phyloP scores from a whole-genome alignment of 306 rosid species.

The Rosa chinensis region DNA sequence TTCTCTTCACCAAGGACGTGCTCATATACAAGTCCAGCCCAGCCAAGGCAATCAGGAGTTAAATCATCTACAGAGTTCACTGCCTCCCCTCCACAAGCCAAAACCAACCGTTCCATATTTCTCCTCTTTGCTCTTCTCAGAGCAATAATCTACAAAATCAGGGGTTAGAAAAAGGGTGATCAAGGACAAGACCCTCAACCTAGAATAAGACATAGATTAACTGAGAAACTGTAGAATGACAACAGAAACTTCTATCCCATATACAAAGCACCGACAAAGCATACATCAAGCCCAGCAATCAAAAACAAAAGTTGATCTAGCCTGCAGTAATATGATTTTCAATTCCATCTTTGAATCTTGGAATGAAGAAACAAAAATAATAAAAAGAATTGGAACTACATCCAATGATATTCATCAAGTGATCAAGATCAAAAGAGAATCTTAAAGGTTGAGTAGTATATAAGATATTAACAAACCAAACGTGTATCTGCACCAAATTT shows the following conservation, averaged over 20 bases:
- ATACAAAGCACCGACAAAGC: background rate
- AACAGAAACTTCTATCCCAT: background rate
- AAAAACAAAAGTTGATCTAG: background rate
- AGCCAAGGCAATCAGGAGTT: too few relatives aligned
- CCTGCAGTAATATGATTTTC: background rate
- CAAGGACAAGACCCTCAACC: too few relatives aligned
- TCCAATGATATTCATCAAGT: background rate
- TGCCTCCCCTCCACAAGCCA: too few relatives aligned
- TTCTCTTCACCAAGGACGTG: too few relatives aligned
- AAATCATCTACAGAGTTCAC: too few relatives aligned
- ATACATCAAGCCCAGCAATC: background rate
- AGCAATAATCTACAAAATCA: too few relatives aligned
- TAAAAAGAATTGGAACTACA: background rate
- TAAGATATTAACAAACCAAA: constrained; percentile 56
- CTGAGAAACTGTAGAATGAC: constrained; percentile 7
- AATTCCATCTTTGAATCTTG: background rate
- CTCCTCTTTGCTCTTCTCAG: too few relatives aligned
- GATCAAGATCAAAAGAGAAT: background rate
- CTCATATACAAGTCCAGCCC: too few relatives aligned
- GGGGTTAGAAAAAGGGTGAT: too few relatives aligned
- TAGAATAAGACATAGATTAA: too few relatives aligned
- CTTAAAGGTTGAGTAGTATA: background rate
- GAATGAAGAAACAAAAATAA: background rate
- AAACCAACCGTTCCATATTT: too few relatives aligned
- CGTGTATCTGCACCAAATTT: constrained; percentile 92